phyloP scores from a whole-genome alignment of 2,329 filamentous ascomycete genomes.

The Aspergillus ustus region DNA sequence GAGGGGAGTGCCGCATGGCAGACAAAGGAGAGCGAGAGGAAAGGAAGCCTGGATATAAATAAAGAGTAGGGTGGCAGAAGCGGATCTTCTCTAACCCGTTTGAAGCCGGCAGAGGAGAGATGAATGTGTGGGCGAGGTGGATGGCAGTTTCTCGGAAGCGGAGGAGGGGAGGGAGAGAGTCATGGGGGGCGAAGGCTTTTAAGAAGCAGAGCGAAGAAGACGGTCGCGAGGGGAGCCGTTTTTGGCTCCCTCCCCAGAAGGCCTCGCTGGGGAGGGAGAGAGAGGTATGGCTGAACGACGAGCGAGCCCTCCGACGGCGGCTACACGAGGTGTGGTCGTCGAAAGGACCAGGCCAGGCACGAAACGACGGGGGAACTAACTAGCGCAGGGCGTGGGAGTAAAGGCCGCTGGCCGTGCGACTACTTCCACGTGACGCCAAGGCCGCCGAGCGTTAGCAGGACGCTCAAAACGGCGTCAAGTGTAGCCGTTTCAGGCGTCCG shows the following conservation, averaged over 20 bases:
- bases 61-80: constrained; percentile 4
- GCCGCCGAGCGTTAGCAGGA: constrained; percentile 22
- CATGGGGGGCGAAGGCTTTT: constrained; percentile 23
- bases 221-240: constrained; percentile 19
- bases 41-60: background rate
- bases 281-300: background rate
- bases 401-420: constrained; percentile 7
- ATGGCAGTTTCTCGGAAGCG: constrained; percentile 18
- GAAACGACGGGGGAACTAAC: constrained; percentile 6
- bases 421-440: constrained; percentile 23
- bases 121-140: background rate
- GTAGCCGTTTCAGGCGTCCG: constrained; percentile 23
- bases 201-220: constrained; percentile 24
- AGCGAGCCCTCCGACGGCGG: constrained; percentile 10
- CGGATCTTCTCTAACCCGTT: background rate
- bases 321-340: constrained; percentile 3
- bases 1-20: background rate
- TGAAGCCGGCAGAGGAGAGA: background rate
- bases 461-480: constrained; percentile 25
- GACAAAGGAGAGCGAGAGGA: background rate
- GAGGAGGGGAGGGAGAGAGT: constrained; percentile 11
- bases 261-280: constrained; percentile 9
- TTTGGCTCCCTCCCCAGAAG: constrained; percentile 19
- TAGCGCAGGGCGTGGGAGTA: constrained; percentile 12
- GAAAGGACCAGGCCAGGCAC: constrained; percentile 5